Base-by-base conservation (phyloP, 164 flowering plant genomes). In the Malania oleifera region DNA sequence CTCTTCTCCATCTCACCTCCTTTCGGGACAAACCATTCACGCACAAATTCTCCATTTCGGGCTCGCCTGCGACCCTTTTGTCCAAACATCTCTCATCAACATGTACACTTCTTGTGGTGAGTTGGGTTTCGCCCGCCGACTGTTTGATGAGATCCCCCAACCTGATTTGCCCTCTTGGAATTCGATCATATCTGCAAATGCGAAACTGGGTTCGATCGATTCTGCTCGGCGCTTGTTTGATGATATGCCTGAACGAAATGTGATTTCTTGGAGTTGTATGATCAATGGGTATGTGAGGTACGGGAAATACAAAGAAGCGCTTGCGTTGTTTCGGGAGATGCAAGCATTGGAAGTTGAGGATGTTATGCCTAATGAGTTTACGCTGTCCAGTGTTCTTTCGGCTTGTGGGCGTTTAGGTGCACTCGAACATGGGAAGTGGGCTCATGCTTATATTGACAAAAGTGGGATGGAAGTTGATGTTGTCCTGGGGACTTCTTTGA, bases 181-280 rank as follows among this genome's bases (percentile, higher is more conserved):
- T 57, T 70, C 77, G 1, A 65, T 73, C 34, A 62, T 78, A 0
- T 17, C 56, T 47, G 65, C 64, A 0, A 28, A 61, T 64, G 60
- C 65, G 5, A 71, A 62, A 26, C 14, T 11, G 23, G 75, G 78
- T 6, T 24, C 29, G 25, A 7, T 75, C 10, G 64, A 45, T 37
- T 14, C 15, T 1, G 82, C 78, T 1, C 61, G 68, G 0, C 26
- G 23, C 23, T 7, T 78, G 60, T 75, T 78, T 57, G 67, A 55
- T 48, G 50, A 48, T 3, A 70, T 76, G 76, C 75, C 80, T 2
- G 29, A 50, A n/a, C 24, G 74, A 1, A 71, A 76, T 67, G 80
- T 68, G 23, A 50, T 70, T 19, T 63, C 80, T 40, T 78, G 80
- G 78, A 78, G 68, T 64, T 60, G 62, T 62, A 73, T 73, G 77